Base-by-base conservation (phyloP, 768 basidiomycete genomes). In the Kwoniella dejecticola region DNA sequence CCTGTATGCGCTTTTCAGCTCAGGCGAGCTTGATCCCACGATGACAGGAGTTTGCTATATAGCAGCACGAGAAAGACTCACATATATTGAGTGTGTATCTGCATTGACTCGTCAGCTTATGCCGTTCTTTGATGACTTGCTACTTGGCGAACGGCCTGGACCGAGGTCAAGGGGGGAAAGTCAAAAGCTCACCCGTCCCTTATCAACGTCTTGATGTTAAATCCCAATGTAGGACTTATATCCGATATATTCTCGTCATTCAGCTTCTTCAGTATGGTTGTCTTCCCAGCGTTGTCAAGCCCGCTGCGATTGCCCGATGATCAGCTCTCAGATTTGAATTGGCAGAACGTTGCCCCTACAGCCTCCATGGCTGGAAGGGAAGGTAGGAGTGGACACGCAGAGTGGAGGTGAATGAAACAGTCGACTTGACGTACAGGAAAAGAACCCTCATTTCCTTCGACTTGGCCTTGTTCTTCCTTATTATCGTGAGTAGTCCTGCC, bases 261-360 rank as follows among this genome's bases (percentile, higher is more conserved):
- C 64, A 98, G 83, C 78, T 90, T 91, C 82, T 97, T 98, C 60
- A 98, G 80, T 67, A 98, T 96, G 1, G 95, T 99, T 1, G 96
- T 98, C 83, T 99, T 98, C 54, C 96, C 96, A 1, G 95, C 96
- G 75, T 99, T 98, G 79, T 98, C 96, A 15, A 99, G 86, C 8
- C 96, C 95, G 44, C 95, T 98, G 75, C 4, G 44, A 55, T n/a
- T n/a, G n/a, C n/a, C n/a, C 31, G 15, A 27, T 23, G 19, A n/a
- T n/a, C 24, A n/a, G 6, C 21, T 23, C n/a, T 45, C 21, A 45
- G 44, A 26, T 24, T 45, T n/a, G n/a, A 45, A 15, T 11, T n/a
- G 19, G n/a, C 11, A 36, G 33, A 36, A 36, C 33, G 15, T 36
- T 7, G 7, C 7, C 41, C 19, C 29, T 10, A n/a, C 8, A 36